These are phyloP conservation scores for Teunomyces gatunensis DNA, from an alignment of 805 yeast species.

Conservation along the genomic window DNA sequence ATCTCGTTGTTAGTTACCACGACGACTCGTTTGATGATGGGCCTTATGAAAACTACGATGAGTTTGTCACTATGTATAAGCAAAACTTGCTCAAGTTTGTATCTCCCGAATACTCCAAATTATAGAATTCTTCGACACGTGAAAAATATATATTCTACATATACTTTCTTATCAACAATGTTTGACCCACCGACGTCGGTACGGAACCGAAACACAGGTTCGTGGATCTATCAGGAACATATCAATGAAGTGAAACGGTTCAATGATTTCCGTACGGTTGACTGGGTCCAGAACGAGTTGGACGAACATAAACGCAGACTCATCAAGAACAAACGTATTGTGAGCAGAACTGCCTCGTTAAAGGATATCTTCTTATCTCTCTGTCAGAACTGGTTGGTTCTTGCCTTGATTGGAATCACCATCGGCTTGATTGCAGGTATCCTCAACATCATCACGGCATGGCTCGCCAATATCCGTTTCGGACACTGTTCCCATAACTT, in stretches of 20 bases:
- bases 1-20: conserved; percentile 29
- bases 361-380: conserved; percentile 29
- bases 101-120: background rate
- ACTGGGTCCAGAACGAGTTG: conserved; percentile 65
- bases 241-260: conserved; percentile 48
- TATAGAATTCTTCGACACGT: background rate
- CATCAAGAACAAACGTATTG: conserved; percentile 14
- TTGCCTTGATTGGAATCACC: conserved; percentile 69
- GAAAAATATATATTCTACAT: background rate
- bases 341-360: conserved; percentile 14
- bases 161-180: background rate
- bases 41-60: conserved; percentile 22
- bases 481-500: conserved; percentile 76
- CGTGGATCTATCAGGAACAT: conserved; percentile 37
- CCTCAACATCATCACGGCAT: conserved; percentile 79
- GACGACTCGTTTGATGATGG: conserved; percentile 26
- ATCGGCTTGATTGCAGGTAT: conserved; percentile 85
- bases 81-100: conserved; percentile 16
- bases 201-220: conserved; percentile 24
- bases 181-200: background rate
- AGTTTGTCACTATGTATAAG: conserved; percentile 16
- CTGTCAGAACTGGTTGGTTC: conserved; percentile 65
- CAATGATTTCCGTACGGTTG: conserved; percentile 62
- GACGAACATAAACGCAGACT: conserved; percentile 42
- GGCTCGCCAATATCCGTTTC: conserved; percentile 72